Percentiles rank a stretch among this genome's conserved stretches.
These are phyloP conservation scores for Xylariaceae sp. DNA, from an alignment of 2,329 filamentous ascomycete species.

Conservation along the genomic window DNA sequence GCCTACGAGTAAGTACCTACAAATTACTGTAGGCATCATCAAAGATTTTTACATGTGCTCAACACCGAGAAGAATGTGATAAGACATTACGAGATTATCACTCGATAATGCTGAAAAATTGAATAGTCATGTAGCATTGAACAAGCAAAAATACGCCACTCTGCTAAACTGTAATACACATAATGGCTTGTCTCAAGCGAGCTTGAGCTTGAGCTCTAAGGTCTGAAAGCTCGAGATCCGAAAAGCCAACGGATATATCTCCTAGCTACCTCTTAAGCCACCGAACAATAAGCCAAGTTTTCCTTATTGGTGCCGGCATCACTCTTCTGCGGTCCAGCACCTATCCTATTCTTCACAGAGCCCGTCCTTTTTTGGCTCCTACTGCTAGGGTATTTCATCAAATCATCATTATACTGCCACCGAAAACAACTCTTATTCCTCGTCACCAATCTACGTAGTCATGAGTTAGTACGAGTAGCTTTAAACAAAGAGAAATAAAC, in stretches of 20 bases:
- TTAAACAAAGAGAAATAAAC: no score
- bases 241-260: no score
- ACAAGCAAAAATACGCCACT: conserved; percentile 8
- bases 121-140: not conserved
- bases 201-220: not conserved
- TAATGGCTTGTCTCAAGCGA: not conserved
- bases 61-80: no score
- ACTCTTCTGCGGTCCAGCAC: not conserved
- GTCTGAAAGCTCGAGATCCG: not conserved
- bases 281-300: not conserved
- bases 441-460: conserved; percentile 59
- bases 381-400: conserved; percentile 22
- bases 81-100: no score
- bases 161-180: not conserved
- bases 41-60: no score
- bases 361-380: conserved; percentile 18
- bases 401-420: conserved; percentile 17
- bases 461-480: conserved; percentile 32
- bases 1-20: no score
- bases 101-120: not conserved
- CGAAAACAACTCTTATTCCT: conserved; percentile 42
- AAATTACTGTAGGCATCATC: no score
- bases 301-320: not conserved
- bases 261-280: not conserved
- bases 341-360: conserved; percentile 13